Conservation (phyloP, 1,139 yeast genomes). For the Debaryomyces nepalensis region DNA sequence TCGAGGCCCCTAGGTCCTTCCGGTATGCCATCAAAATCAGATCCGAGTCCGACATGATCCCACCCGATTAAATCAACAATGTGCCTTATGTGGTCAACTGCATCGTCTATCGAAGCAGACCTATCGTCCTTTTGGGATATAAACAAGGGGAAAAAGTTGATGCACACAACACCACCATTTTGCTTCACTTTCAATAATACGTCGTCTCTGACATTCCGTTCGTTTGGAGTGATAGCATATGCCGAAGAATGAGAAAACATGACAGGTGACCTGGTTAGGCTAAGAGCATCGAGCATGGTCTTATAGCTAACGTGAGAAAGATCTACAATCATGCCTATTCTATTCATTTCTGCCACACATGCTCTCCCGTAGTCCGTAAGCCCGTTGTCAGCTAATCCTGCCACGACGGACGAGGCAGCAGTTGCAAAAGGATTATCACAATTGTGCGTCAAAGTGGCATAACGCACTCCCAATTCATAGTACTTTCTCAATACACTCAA, state of each 20-base stretch:
- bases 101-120: constrained; percentile 47
- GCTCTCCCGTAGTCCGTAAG: constrained; percentile 45
- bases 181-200: constrained; percentile 35
- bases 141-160: constrained; percentile 52
- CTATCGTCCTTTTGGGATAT: constrained; percentile 26
- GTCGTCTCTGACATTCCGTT: constrained; percentile 1
- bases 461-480: constrained; percentile 53
- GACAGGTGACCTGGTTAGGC: constrained; percentile 51
- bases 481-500: constrained; percentile 53
- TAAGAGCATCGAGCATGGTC: constrained; percentile 52
- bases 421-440: constrained; percentile 63
- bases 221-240: constrained; percentile 31
- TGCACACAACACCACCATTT: constrained; percentile 54
- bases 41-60: constrained; percentile 60
- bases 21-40: constrained; percentile 59
- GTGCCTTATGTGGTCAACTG: constrained; percentile 50
- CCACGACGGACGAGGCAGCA: constrained; percentile 38
- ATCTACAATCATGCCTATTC: constrained; percentile 59
- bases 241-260: constrained; percentile 56
- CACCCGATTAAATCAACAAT: constrained; percentile 52
- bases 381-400: constrained; percentile 50
- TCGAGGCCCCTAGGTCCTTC: constrained; percentile 53
- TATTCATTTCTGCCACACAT: constrained; percentile 52
- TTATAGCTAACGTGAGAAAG: constrained; percentile 55
- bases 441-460: constrained; percentile 56